phyloP scores from a whole-genome alignment of 2,329 filamentous ascomycete genomes.

The Cercospora sp. region DNA sequence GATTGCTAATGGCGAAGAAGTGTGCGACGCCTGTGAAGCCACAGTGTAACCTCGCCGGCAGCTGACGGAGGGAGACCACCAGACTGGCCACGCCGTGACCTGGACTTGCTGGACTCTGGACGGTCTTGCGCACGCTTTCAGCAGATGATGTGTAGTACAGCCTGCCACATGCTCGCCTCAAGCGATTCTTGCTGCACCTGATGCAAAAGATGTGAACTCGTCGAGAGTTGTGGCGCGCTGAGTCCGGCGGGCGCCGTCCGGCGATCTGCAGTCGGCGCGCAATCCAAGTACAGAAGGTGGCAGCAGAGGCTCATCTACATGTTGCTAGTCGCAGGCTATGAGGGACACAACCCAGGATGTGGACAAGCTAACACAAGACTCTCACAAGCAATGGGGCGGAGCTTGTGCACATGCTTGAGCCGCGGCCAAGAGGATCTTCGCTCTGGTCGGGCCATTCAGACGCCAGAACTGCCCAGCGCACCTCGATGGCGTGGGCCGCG shows the following conservation, averaged over 20 bases:
- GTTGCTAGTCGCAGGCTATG: neutral
- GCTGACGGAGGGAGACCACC: neutral
- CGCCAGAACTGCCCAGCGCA: slow-evolving; percentile 1
- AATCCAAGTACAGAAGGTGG: neutral
- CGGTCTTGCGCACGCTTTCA: neutral
- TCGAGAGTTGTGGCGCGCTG: neutral
- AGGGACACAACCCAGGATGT: neutral
- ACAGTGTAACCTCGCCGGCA: neutral
- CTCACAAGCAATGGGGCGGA: slow-evolving; percentile 9
- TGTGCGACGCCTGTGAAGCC: neutral
- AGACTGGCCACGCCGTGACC: neutral
- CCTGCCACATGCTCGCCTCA: neutral
- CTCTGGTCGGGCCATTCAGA: slow-evolving; percentile 1
- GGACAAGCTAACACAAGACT: slow-evolving; percentile 17
- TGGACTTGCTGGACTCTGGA: neutral
- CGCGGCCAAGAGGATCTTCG: slow-evolving; percentile 11
- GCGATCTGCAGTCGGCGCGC: slow-evolving; percentile 3
- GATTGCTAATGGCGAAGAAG: neutral
- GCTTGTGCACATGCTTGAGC: slow-evolving; percentile 22
- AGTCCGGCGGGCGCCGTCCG: neutral
- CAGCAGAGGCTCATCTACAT: slow-evolving; percentile 6
- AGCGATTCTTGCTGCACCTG: neutral
- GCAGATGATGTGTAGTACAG: neutral
- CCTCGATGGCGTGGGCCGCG: neutral
- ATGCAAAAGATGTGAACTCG: neutral